phyloP scores from a whole-genome alignment of 2,329 filamentous ascomycete genomes.

The Epichloe amarillans region DNA sequence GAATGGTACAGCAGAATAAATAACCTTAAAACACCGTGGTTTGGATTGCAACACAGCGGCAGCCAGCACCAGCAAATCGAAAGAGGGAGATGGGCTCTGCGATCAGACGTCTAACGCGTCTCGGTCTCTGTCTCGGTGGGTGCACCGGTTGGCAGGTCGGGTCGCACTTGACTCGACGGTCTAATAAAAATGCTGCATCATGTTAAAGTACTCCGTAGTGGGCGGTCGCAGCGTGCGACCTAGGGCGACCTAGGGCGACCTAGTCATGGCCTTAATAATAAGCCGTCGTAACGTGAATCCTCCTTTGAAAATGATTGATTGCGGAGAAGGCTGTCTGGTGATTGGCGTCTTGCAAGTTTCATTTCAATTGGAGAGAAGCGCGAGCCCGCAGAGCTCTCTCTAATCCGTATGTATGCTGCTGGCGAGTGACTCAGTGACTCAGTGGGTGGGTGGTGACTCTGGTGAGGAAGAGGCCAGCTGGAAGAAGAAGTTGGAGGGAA shows the following conservation, averaged over 20 bases:
- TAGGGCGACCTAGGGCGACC: too few species aligned
- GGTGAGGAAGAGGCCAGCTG: too few species aligned
- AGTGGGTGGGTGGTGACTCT: too few species aligned
- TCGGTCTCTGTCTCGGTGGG: conserved; percentile 2
- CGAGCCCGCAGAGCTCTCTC: too few species aligned
- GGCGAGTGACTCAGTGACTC: too few species aligned
- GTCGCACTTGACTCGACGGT: neutral
- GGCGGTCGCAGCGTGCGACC: neutral
- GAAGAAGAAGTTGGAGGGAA: too few species aligned
- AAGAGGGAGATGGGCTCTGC: neutral
- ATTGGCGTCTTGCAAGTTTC: neutral
- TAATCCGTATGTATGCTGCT: too few species aligned
- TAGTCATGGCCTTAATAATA: neutral
- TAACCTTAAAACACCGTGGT: conserved; percentile 8
- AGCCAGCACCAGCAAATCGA: neutral
- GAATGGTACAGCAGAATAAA: conserved; percentile 3
- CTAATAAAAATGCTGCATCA: neutral
- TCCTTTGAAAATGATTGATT: too few species aligned
- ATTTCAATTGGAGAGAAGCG: neutral
- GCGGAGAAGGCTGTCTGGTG: too few species aligned
- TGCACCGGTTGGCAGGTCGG: neutral
- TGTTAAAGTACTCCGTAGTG: neutral
- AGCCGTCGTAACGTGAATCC: too few species aligned
- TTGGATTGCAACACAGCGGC: neutral
- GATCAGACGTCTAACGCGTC: neutral